Base-by-base conservation (phyloP, 306 rosid genomes). In the Lathyrus tuberosus region DNA sequence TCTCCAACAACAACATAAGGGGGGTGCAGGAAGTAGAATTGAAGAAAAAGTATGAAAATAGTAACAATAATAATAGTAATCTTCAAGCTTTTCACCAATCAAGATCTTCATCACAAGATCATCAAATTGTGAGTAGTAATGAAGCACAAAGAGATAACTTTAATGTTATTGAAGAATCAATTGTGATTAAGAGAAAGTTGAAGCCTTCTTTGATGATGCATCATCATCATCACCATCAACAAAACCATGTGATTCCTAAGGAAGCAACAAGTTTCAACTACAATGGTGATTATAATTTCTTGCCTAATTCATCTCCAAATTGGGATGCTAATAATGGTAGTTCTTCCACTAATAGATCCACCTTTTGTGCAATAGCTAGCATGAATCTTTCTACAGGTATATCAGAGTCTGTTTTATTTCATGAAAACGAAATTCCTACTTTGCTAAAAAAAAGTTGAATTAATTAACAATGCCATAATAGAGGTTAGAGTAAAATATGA, bases 321-420 rank as follows among this genome's bases (percentile, higher is more conserved):
- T 92, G 92, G 98, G 93, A 86, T 60, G 71, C 73, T 61, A 83
- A 77, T 58, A 82, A 75, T 33, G 52, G 76, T 35, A 59, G 78
- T 13, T 57, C 62, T 0, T 57, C 62, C 43, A 47, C 61, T 30
- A 44, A 56, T 66, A 76, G 83, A 11, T 75, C 83, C 65, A 71
- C 16, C 70, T 75, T 82, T 26, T 75, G 86, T 62, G 79, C 86
- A 6, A 56, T 82, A 37, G 84, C 86, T n/a, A 72, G 81, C 79
- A 72, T 82, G 84, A 82, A 82, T 41, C 79, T 79, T 3, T 80
- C 73, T 6, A 37, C 73, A 68, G 73, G 73, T 68, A 68, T 68
- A 33, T 57, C 18, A 56, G 38, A 15, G 9, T 15, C 7, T 47
- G 28, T 28, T 49, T n/a, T n/a, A 3, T 14, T 65, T 28, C 42